Evolutionary conservation across 192 early-diverging fungal species (phyloP).

Genomic region (Gaertneriomyces sp.): DNA sequence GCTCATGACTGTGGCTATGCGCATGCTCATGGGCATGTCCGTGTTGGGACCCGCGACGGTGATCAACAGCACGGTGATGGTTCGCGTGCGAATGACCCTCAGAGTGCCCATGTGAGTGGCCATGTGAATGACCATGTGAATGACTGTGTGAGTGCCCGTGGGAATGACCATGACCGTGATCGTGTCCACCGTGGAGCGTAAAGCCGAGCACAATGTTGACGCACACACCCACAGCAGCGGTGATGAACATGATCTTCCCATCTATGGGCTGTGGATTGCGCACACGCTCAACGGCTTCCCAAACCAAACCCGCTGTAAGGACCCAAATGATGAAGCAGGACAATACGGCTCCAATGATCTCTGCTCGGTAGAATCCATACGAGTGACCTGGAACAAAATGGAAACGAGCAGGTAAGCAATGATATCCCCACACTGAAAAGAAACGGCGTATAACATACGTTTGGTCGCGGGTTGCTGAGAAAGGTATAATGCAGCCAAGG

Average conservation of each 20-base stretch:
- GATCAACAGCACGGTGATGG: conserved; percentile 6
- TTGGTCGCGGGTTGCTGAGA: conserved; percentile 60
- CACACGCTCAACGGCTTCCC: conserved; percentile 68
- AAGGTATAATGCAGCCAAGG: conserved; percentile 62
- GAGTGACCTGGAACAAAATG: conserved; percentile 41
- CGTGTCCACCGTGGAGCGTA: conserved; percentile 34
- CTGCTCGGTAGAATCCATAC: conserved; percentile 74
- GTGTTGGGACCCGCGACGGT: neutral
- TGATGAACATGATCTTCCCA: conserved; percentile 63
- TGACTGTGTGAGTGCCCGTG: conserved; percentile 48
- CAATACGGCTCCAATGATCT: conserved; percentile 72
- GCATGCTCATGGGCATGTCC: conserved; percentile 10
- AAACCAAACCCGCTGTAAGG: conserved; percentile 62
- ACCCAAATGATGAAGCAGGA: conserved; percentile 81
- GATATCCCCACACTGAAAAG: neutral
- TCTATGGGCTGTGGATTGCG: conserved; percentile 59
- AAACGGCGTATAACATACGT: conserved; percentile 29
- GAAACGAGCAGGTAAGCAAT: conserved; percentile 1
- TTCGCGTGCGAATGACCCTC: conserved; percentile 26
- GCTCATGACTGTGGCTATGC: conserved; percentile 15
- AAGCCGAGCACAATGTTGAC: conserved; percentile 69
- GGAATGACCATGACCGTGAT: conserved; percentile 49
- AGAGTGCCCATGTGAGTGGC: conserved; percentile 29
- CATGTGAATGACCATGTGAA: conserved; percentile 44
- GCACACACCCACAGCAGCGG: conserved; percentile 67